Evolutionary conservation across 139 green algal genomes (phyloP).

Genomic region (Tetradesmus obliquus): DNA sequence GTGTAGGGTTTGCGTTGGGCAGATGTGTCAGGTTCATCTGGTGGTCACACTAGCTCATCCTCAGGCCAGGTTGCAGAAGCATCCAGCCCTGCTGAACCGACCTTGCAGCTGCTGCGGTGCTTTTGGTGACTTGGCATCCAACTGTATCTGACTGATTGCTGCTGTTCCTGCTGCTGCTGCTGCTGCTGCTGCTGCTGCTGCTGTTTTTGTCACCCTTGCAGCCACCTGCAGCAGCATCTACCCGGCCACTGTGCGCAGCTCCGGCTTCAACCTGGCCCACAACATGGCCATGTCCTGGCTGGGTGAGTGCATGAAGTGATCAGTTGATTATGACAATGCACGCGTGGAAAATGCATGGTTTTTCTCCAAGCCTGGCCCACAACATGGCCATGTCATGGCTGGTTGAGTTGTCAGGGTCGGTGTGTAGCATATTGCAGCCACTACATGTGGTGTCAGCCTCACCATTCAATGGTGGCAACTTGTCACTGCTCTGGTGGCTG

Average conservation of each 20-base stretch:
- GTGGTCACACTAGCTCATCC: too few species aligned
- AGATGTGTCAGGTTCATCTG: too few species aligned
- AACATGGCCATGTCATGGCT: conserved; percentile 3
- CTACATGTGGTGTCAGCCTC: too few species aligned
- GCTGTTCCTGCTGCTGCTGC: neutral
- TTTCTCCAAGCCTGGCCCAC: neutral
- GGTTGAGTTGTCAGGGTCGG: neutral
- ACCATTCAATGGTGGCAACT: too few species aligned
- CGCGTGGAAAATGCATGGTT: too few species aligned
- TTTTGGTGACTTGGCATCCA: neutral
- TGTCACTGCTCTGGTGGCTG: too few species aligned
- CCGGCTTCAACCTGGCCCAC: neutral
- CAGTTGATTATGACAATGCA: too few species aligned
- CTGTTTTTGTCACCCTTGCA: neutral
- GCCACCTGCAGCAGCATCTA: conserved; percentile 6
- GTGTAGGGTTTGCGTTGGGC: too few species aligned
- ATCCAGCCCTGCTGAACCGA: too few species aligned
- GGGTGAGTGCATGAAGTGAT: neutral
- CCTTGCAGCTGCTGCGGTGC: too few species aligned
- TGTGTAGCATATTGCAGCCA: too few species aligned
- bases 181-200: neutral
- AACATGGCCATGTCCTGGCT: conserved; percentile 20
- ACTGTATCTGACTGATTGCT: neutral
- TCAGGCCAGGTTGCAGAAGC: too few species aligned
- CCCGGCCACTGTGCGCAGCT: neutral